Conservation (phyloP, 495 filamentous ascomycete species). For the Aspergillus heteromorphus region DNA sequence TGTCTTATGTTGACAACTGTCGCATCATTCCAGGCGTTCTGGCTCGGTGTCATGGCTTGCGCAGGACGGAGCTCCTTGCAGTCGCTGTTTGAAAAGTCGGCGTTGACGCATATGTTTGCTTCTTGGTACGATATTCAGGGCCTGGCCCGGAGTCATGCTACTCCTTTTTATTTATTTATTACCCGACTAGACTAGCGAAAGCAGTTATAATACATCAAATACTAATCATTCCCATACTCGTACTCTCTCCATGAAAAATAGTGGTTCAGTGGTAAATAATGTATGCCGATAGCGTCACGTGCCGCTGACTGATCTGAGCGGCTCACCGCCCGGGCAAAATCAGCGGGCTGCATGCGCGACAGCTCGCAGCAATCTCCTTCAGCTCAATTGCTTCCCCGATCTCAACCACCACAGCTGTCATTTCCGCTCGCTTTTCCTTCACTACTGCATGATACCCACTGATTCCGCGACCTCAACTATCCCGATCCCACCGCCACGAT, state of each 20-base stretch:
- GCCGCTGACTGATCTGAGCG: slow-evolving; percentile 1
- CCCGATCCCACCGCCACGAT: slow-evolving; percentile 45
- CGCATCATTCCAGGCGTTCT: slow-evolving; percentile 2
- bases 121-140: slow-evolving; percentile 29
- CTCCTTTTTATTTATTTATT: neutral
- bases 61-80: neutral
- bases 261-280: neutral
- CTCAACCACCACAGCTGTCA: neutral
- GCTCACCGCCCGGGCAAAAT: slow-evolving; percentile 17
- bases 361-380: slow-evolving; percentile 1
- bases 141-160: slow-evolving; percentile 14
- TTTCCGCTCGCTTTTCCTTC: neutral
- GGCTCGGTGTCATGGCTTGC: neutral
- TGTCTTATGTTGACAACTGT: slow-evolving; percentile 7
- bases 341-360: slow-evolving; percentile 1
- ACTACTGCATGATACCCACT: slow-evolving; percentile 17
- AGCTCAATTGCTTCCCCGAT: neutral
- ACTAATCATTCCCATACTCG: too few relatives aligned
- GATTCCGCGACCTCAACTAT: neutral
- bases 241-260: too few relatives aligned
- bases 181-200: too few relatives aligned
- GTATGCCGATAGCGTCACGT: neutral
- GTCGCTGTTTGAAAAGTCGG: neutral
- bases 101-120: neutral
- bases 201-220: neutral